These are phyloP conservation scores for Anisodus acutangulus DNA, from an alignment of 257 asterid genomes.

Conservation along the genomic window DNA sequence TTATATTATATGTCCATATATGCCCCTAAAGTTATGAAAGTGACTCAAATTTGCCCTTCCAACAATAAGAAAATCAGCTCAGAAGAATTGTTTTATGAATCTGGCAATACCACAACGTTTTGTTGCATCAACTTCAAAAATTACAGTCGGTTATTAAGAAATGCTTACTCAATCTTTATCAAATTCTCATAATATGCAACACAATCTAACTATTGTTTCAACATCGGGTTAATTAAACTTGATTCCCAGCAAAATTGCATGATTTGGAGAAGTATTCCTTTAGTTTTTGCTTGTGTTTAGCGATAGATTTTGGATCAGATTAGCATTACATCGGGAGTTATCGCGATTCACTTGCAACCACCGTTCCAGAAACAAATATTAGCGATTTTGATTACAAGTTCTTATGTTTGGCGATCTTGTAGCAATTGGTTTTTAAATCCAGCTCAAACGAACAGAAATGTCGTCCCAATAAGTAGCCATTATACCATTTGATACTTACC, in stretches of 20 bases:
- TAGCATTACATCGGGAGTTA: not conserved
- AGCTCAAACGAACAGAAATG: not conserved
- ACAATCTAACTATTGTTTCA: not conserved
- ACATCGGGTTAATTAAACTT: not conserved
- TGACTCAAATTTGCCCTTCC: not conserved
- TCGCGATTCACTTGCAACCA: not conserved
- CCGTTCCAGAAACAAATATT: constrained; percentile 12
- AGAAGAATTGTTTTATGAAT: constrained; percentile 96
- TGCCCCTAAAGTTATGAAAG: too few species aligned
- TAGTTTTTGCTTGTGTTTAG: too few species aligned
- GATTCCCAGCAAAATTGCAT: constrained; percentile 22
- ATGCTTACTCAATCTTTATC: not conserved
- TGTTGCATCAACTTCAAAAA: constrained; percentile 94
- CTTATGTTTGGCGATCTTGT: not conserved
- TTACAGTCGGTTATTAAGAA: constrained; percentile 19
- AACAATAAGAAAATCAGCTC: constrained; percentile 62
- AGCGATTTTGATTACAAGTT: not conserved
- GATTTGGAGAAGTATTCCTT: constrained; percentile 8
- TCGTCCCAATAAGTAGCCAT: not conserved
- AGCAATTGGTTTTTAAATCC: not conserved
- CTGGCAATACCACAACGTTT: constrained; percentile 98
- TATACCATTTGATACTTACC: not conserved
- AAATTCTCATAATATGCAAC: constrained; percentile 21
- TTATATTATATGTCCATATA: too few species aligned
- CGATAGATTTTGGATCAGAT: not conserved